Evolutionary conservation across 441 rosid genomes (phyloP), one percentile per base, ranked within the genome.

Genomic region (Populus hybrid): DNA sequence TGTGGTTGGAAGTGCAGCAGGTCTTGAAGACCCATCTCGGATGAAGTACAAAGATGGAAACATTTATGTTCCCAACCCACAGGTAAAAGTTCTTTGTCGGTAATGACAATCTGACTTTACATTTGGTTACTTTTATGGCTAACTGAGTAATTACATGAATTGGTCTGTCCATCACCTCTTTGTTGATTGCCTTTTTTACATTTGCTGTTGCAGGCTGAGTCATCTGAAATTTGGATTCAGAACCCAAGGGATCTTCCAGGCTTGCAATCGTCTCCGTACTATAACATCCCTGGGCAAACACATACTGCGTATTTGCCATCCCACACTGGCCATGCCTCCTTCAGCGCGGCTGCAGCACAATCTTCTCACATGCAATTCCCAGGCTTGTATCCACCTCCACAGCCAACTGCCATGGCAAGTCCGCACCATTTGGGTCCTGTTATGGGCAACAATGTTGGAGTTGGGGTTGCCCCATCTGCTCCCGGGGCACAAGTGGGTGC

Each of bases 311-410:
- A 79, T 93, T 28, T 93, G 85, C 88, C 95, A 11, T 91, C 98
- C 71, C 99, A 90, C 83, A 84, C 91, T 16, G 90, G 89, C 26
- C 98, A 91, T 79, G 88, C 91, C 14, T 89, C 98, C 9, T 93
- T 91, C 84, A 93, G 89, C 69, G 91, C 90, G 9, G 92, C 95
- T 12, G 89, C 85, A 7, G 84, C 98, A 10, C 97, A 93, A 81
- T 90, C 99, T 78, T 89, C 98, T 24, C 98, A 93, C 78, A 90
- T 95, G 96, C 99, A 93, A 79, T 95, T 87, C 83, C 87, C 91
- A 1, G 97, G 98, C 59, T 73, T 91, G 79, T 95, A 91, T 82
- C 96, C 93, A 80, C 88, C 57, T 8, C 87, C 90, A 6, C 97
- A 92, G 78, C 88, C 95, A n/a, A 85, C 89, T 50, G 88, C 95